phyloP scores from a whole-genome alignment of 257 asterid genomes.

The Solanum habrochaites region DNA sequence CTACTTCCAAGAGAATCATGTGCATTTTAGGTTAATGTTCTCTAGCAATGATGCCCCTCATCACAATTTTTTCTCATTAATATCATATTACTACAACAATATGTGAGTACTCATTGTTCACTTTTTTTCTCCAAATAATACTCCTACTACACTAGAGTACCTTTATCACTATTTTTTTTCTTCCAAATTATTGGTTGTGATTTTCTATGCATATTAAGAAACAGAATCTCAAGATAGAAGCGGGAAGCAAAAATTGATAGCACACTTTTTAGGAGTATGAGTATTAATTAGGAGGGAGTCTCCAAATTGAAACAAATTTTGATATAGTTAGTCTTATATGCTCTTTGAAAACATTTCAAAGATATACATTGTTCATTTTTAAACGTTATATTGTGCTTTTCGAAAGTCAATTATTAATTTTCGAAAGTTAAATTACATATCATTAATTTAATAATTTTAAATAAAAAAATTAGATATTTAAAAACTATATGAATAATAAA shows the following conservation, averaged over 20 bases:
- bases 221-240: background rate
- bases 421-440: too few relatives aligned
- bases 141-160: background rate
- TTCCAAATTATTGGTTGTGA: background rate
- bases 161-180: background rate
- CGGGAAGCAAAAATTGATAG: background rate
- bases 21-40: constrained; percentile 3
- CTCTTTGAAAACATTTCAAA: too few relatives aligned
- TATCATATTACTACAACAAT: background rate
- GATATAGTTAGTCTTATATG: background rate
- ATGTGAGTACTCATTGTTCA: background rate
- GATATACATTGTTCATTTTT: too few relatives aligned
- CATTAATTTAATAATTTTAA: too few relatives aligned
- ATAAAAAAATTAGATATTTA: too few relatives aligned
- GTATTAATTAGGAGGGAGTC: background rate
- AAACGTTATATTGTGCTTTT: too few relatives aligned
- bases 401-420: too few relatives aligned
- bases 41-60: background rate
- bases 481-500: too few relatives aligned
- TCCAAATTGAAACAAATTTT: background rate
- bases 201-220: background rate
- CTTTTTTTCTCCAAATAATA: background rate
- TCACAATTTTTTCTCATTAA: background rate
- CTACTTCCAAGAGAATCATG: background rate
- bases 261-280: background rate